Conservation (phyloP, 192 early-diverging fungal species). For the Backusella sp. region DNA sequence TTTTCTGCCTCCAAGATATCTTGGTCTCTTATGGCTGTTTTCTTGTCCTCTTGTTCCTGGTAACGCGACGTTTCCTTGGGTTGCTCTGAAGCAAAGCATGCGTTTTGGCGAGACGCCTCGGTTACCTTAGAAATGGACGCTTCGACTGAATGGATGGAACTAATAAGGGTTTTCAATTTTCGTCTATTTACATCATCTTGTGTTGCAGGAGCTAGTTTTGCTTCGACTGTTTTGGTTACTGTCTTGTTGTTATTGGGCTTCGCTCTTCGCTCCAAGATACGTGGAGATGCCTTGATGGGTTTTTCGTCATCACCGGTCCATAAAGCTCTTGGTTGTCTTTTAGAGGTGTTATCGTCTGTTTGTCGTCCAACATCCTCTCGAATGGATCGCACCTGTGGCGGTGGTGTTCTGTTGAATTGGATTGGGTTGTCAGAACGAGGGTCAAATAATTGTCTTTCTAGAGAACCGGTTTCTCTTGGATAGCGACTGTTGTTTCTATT, state of each 20-base stretch:
- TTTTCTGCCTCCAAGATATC: background rate
- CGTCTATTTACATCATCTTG: background rate
- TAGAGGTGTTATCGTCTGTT: background rate
- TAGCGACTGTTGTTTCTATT: slow-evolving; percentile 4
- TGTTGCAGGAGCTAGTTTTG: background rate
- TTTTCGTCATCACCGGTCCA: background rate
- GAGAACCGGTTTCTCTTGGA: background rate
- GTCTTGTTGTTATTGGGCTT: background rate
- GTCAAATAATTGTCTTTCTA: slow-evolving; percentile 9
- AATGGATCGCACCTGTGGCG: background rate
- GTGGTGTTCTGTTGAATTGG: slow-evolving; percentile 2
- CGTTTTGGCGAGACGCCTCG: background rate
- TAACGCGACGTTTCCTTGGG: background rate
- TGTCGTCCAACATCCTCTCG: background rate
- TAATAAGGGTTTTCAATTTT: background rate
- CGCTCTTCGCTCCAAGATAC: background rate
- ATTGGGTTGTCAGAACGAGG: slow-evolving; percentile 10
- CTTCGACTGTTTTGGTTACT: background rate
- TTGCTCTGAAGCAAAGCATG: background rate
- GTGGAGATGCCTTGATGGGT: background rate
- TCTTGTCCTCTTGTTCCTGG: background rate
- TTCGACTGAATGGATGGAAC: background rate
- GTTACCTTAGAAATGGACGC: background rate
- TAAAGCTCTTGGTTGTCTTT: background rate
- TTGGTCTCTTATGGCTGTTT: background rate